Base-by-base conservation (phyloP, 2,329 filamentous ascomycete genomes). In the Microdochium bolleyi region DNA sequence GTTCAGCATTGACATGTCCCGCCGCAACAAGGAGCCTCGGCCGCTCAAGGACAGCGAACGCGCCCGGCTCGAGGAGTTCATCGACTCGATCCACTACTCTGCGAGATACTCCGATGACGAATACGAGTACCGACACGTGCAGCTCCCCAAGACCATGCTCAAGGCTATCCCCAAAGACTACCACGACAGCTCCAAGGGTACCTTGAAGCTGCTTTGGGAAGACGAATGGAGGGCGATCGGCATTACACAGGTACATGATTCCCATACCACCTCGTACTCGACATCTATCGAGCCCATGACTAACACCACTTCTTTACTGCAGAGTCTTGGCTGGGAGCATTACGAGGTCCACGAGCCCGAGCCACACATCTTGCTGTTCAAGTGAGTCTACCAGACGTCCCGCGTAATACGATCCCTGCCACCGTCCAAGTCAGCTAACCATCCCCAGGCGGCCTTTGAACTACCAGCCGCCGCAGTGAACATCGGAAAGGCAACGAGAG, bases 291-390 rank as follows among this genome's bases (percentile, higher is more conserved):
- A 50, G 48, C 49, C 41, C 34, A 24, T 32, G 38, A 44, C 37
- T 30, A 52, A 51, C 49, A 25, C 48, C 49, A 21, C 27, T 53
- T 52, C 51, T 24, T 11, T 41, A 24, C 13, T 48, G 50, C 67
- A 97, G 92, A 97, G 92, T 76, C 77, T 99, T 64, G 94, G 94
- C 54, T 99, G 94, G 94, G 92, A 97, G 70, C 94, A 99, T 71
- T 99, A 99, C 69, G 94, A 99, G 72, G 94, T 99, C 52, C 94
- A 99, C 70, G 94, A 97, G 71, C 94, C 94, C 46, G 94, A 99
- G 74, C 94, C 94, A 59, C 94, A 99, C 70, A 99, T 99, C 65
- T 81, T 99, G 52, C 82, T 99, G 30, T 99, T 99, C 82, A 99
- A 99, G 92, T 96, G 75, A 70, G 88, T 77, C 38, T 41, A 21